A percentile compares a stretch with the other conserved stretches of the same genome.
phyloP scores from a whole-genome alignment of 1,284 basidiomycete species.

The Macrocybe sp. region DNA sequence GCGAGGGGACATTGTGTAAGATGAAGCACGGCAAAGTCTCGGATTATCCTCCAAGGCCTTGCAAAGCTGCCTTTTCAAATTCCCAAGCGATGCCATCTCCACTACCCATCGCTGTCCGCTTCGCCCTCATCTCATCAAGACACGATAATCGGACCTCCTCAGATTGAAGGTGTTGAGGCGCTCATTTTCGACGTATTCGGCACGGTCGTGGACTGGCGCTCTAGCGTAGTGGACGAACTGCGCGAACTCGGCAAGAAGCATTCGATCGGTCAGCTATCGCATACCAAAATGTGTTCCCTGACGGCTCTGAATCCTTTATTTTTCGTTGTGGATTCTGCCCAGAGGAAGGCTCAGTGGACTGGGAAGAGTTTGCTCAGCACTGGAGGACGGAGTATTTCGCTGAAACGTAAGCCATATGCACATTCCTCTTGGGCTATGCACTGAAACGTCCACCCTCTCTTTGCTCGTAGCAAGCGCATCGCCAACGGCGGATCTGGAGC shows the following conservation, averaged over 20 bases:
- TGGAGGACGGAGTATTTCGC: conserved; percentile 50
- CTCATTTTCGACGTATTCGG: conserved; percentile 63
- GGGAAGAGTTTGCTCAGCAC: conserved; percentile 45
- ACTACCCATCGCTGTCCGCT: no score
- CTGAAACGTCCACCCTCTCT: not conserved
- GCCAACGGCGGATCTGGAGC: conserved; percentile 42
- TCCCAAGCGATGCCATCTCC: no score
- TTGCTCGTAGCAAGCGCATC: conserved; percentile 26
- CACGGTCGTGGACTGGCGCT: conserved; percentile 59
- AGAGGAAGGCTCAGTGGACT: conserved; percentile 27
- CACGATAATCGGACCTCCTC: no score
- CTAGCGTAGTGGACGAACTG: conserved; percentile 41
- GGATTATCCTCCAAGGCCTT: no score
- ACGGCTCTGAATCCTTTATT: no score
- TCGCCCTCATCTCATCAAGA: no score
- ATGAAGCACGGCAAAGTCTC: no score
- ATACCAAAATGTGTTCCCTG: no score
- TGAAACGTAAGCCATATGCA: conserved; percentile 38
- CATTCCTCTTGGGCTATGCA: not conserved
- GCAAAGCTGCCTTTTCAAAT: no score
- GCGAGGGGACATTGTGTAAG: no score
- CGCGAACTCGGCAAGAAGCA: conserved; percentile 23
- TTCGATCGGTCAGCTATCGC: conserved; percentile 14
- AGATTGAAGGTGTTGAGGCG: conserved; percentile 33
- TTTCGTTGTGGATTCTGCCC: no score